These are phyloP conservation scores for Agaricus blazei DNA, from an alignment of 768 basidiomycete species.

Conservation along the genomic window DNA sequence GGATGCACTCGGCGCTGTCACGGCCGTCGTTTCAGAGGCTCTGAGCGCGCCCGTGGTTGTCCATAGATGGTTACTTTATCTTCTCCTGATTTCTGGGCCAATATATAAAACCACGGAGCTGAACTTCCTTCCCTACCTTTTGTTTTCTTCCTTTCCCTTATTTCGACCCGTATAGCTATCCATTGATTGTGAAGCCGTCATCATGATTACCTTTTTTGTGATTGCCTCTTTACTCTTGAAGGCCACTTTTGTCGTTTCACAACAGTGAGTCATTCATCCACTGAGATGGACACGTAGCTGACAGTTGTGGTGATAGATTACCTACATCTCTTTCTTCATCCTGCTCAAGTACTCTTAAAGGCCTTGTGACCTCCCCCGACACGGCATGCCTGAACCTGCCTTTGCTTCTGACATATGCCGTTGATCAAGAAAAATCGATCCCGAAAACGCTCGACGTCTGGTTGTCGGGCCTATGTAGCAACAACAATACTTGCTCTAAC, in stretches of 20 bases:
- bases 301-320: conserved; percentile 2
- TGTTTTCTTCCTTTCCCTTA: no score
- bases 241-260: conserved; percentile 32
- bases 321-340: conserved; percentile 37
- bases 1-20: neutral
- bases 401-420: conserved; percentile 34
- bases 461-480: conserved; percentile 52
- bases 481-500: conserved; percentile 47
- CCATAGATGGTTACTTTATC: no score
- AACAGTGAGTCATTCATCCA: conserved; percentile 30
- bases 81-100: no score
- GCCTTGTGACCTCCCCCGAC: conserved; percentile 36
- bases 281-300: neutral
- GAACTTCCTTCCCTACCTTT: no score
- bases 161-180: no score
- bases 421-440: conserved; percentile 27
- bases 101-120: no score
- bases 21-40: no score
- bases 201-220: conserved; percentile 16
- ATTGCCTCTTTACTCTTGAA: conserved; percentile 18
- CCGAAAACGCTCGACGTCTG: conserved; percentile 52
- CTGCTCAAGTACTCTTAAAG: conserved; percentile 44
- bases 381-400: conserved; percentile 45
- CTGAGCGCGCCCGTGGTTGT: no score
- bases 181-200: neutral